phyloP scores from a whole-genome alignment of 1,139 yeast species.

The Blastobotrys buckinghamii region DNA sequence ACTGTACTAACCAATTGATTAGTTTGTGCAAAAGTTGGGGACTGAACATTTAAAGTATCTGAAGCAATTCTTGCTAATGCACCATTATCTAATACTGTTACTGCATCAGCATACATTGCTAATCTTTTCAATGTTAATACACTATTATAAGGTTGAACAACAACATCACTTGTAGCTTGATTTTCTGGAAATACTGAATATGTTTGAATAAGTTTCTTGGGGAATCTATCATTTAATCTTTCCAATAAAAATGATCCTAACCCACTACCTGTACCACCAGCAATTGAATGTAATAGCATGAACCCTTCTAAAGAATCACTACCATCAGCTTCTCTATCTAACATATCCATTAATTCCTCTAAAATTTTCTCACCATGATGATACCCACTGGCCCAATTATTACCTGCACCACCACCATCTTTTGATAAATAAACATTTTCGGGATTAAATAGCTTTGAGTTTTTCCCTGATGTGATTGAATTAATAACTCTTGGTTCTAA shows the following conservation, averaged over 20 bases:
- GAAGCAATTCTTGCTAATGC: slow-evolving; percentile 68
- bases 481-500: slow-evolving; percentile 86
- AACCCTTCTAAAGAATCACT: slow-evolving; percentile 89
- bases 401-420: slow-evolving; percentile 80
- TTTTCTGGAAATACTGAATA: slow-evolving; percentile 76
- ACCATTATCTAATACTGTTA: slow-evolving; percentile 84
- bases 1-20: slow-evolving; percentile 84
- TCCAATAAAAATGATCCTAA: slow-evolving; percentile 82
- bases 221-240: slow-evolving; percentile 69
- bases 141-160: slow-evolving; percentile 94
- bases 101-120: slow-evolving; percentile 79
- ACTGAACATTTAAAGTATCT: slow-evolving; percentile 39
- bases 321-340: slow-evolving; percentile 86
- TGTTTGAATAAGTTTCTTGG: slow-evolving; percentile 78
- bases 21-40: slow-evolving; percentile 59
- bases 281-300: slow-evolving; percentile 91
- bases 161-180: slow-evolving; percentile 76
- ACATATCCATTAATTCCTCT: slow-evolving; percentile 71
- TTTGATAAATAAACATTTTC: slow-evolving; percentile 74
- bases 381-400: slow-evolving; percentile 93
- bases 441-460: slow-evolving; percentile 72
- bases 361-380: slow-evolving; percentile 62
- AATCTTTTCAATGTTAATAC: slow-evolving; percentile 73
- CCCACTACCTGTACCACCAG: slow-evolving; percentile 98
- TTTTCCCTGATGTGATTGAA: slow-evolving; percentile 47